Base-by-base conservation (phyloP, 2,329 filamentous ascomycete species). In the Neofusicoccum laricinum region DNA sequence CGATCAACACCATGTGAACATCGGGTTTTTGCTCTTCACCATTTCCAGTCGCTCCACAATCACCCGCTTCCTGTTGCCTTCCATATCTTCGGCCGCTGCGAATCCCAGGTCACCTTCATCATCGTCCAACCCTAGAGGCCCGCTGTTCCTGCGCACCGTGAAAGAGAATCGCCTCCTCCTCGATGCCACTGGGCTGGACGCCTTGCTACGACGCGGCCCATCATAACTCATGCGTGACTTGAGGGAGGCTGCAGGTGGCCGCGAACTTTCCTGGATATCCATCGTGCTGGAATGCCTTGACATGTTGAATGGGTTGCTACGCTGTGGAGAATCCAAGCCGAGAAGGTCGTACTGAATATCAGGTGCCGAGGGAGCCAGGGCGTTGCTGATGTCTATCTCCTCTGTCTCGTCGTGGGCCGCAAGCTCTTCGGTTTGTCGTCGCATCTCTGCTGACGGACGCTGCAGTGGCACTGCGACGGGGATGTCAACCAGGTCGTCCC, bases 401-500 rank as follows among this genome's bases (percentile, higher is more conserved):
- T 97, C 94, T 67, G 96, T 88, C 67, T 88, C 79, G 57, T 69
- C 71, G 6, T 67, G 66, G 4, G 68, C 67, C 0, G 71, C 65
- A 55, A 71, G 70, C 2, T 67, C 70, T 4, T 69, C 69, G 57
- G 84, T 84, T 69, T 83, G 81, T 62, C 90, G 86, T 65, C 89
- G 88, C 81, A 92, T 89, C 72, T 98, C 94, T n/a, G 88, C 88
- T 4, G 91, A 94, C 7, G 93, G 90, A 8, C 87, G 86, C 57
- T 91, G 88, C 83, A 99, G 89, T 25, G 94, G 94, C 36, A 97
- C 92, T 2, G 93, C 95, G 55, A 98, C 90, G 2, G 95, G 95
- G 15, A 99, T 91, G 71, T 99, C 95, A 21, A 99, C 95, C 21
- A 98, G 81, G 73, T 99, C 95, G 73, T 99, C 95, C 95, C 95